Evolutionary conservation across 768 basidiomycete species (phyloP).

Genomic region (Ramaria rubella): DNA sequence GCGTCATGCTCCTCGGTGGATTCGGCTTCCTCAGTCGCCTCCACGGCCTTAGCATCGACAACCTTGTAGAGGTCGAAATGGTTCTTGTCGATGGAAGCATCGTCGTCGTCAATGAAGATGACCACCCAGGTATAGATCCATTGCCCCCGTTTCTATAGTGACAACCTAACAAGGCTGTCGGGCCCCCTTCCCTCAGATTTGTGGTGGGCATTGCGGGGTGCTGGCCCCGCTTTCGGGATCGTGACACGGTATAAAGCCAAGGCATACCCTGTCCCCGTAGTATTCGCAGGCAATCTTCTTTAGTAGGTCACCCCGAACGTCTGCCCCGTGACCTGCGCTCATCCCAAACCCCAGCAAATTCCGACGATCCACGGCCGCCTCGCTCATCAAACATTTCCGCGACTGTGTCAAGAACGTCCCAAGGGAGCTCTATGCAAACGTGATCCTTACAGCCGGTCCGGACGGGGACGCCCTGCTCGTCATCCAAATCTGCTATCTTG

Average conservation of each 20-base stretch:
- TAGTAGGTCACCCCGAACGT: constrained; percentile 49
- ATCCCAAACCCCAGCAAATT: constrained; percentile 55
- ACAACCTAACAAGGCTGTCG: not conserved
- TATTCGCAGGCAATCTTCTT: constrained; percentile 88
- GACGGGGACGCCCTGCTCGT: constrained; percentile 79
- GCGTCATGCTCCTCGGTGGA: constrained; percentile 78
- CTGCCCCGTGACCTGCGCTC: not conserved
- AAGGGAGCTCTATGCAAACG: constrained; percentile 82
- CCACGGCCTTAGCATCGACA: constrained; percentile 83
- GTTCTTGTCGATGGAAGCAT: constrained; percentile 89
- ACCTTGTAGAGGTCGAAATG: constrained; percentile 86
- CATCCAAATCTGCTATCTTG: constrained; percentile 87
- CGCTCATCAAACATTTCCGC: constrained; percentile 84
- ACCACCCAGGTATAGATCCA: constrained; percentile 47
- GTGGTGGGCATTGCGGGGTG: constrained; percentile 84
- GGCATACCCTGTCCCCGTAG: constrained; percentile 84
- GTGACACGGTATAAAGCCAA: constrained; percentile 85
- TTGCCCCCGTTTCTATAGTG: not conserved
- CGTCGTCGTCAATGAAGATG: constrained; percentile 64
- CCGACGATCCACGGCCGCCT: constrained; percentile 78
- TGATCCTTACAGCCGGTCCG: constrained; percentile 86
- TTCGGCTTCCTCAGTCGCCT: constrained; percentile 84
- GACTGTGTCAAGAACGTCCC: constrained; percentile 90
- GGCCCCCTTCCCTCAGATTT: constrained; percentile 44
- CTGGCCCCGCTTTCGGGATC: constrained; percentile 77